A percentile compares a stretch with the other conserved stretches of the same genome.
Conservation (phyloP, 2,329 filamentous ascomycete species). For the Spiromastix sp. region DNA sequence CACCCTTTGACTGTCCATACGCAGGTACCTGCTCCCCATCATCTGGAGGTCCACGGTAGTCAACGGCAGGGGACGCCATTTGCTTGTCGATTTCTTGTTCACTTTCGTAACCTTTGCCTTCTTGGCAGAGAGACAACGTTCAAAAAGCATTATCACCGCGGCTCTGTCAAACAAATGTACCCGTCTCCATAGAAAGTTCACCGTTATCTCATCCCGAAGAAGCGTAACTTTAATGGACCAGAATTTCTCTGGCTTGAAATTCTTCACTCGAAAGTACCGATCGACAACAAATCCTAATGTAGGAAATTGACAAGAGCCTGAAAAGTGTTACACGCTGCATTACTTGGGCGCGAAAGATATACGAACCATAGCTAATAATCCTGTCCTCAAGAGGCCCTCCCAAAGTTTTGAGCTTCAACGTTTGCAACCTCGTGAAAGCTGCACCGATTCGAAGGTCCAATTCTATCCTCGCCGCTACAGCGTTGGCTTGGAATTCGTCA, state of each 20-base stretch:
- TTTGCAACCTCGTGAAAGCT: slow-evolving; percentile 83
- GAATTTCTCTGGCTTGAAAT: slow-evolving; percentile 85
- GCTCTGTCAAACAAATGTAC: slow-evolving; percentile 81
- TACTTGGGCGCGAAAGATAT: not conserved
- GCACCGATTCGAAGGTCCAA: slow-evolving; percentile 86
- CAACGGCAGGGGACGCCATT: slow-evolving; percentile 85
- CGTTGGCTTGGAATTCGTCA: slow-evolving; percentile 77
- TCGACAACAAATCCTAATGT: slow-evolving; percentile 96
- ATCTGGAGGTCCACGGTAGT: slow-evolving; percentile 97
- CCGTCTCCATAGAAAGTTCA: slow-evolving; percentile 75
- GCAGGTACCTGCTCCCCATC: slow-evolving; percentile 77
- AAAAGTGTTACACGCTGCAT: slow-evolving; percentile 7
- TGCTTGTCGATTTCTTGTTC: slow-evolving; percentile 81
- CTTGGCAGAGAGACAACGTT: slow-evolving; percentile 68
- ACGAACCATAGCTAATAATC: slow-evolving; percentile 69
- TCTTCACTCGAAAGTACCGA: slow-evolving; percentile 84
- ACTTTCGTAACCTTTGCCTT: slow-evolving; percentile 73
- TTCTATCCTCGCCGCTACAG: slow-evolving; percentile 81
- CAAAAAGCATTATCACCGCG: slow-evolving; percentile 69
- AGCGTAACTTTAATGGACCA: slow-evolving; percentile 87
- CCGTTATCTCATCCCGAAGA: slow-evolving; percentile 63
- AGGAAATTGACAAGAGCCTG: slow-evolving; percentile 89
- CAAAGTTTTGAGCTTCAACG: slow-evolving; percentile 62
- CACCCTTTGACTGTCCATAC: slow-evolving; percentile 82
- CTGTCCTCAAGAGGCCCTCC: slow-evolving; percentile 55